Evolutionary conservation across 805 yeast species (phyloP).

Genomic region (Wickerhamomyces pijperi): DNA sequence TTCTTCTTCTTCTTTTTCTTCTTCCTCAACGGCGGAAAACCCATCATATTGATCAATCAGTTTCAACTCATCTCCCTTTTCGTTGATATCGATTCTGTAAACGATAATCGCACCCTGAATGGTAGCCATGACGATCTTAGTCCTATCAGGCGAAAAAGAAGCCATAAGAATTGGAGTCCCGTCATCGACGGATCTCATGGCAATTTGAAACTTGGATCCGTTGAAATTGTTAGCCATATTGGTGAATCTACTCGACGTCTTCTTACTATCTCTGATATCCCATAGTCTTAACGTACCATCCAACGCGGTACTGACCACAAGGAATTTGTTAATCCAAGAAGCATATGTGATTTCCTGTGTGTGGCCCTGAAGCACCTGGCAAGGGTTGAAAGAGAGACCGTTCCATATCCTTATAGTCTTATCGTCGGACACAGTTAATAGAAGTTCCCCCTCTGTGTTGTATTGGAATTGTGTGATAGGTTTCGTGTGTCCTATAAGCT

Average conservation of each 20-base stretch:
- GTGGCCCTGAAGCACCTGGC: slow-evolving; percentile 40
- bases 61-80: slow-evolving; percentile 7
- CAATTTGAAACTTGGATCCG: slow-evolving; percentile 14
- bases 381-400: slow-evolving; percentile 44
- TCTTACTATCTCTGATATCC: slow-evolving; percentile 39
- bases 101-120: slow-evolving; percentile 48
- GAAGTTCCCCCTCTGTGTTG: slow-evolving; percentile 36
- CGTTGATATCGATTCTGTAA: slow-evolving; percentile 29
- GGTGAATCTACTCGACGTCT: too few species aligned
- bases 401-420: slow-evolving; percentile 65
- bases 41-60: slow-evolving; percentile 17
- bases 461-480: slow-evolving; percentile 44
- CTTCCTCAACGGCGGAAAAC: slow-evolving; percentile 2
- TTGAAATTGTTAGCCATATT: too few species aligned
- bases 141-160: slow-evolving; percentile 36
- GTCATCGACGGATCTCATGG: slow-evolving; percentile 13
- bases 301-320: slow-evolving; percentile 45
- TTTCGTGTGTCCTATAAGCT: slow-evolving; percentile 54
- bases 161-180: slow-evolving; percentile 48
- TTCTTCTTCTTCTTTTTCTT: not conserved
- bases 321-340: slow-evolving; percentile 38
- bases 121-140: slow-evolving; percentile 52
- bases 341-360: slow-evolving; percentile 45
- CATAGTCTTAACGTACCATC: slow-evolving; percentile 66
- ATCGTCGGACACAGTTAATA: slow-evolving; percentile 76